These are phyloP conservation scores for Xylaria digitata DNA, from an alignment of 2,329 filamentous ascomycete genomes.

Conservation along the genomic window DNA sequence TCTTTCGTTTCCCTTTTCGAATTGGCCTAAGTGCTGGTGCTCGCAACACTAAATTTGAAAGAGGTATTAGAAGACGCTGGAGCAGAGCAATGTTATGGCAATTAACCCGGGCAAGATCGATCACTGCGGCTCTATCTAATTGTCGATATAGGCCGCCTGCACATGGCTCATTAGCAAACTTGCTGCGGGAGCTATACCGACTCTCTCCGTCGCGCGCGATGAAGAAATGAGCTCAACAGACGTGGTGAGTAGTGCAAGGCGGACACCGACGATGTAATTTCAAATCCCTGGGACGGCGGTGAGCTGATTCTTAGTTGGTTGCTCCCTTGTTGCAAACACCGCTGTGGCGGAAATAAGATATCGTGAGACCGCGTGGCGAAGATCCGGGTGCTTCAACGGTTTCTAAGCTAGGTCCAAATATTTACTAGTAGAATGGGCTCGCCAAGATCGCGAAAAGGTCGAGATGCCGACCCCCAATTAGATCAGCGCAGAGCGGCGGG, in stretches of 20 bases:
- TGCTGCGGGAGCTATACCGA: neutral
- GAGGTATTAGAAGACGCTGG: too few species aligned
- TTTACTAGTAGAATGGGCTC: neutral
- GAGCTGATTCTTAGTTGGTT: conserved; percentile 13
- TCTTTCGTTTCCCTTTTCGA: too few species aligned
- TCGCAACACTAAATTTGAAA: too few species aligned
- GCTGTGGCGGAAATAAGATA: conserved; percentile 2
- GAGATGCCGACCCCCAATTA: conserved; percentile 18
- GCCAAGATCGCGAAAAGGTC: neutral
- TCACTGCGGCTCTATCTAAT: too few species aligned
- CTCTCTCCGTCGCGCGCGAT: neutral
- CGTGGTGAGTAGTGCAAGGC: neutral
- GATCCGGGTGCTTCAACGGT: neutral
- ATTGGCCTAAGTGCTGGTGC: too few species aligned
- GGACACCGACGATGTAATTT: conserved; percentile 5
- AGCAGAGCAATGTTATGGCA: too few species aligned
- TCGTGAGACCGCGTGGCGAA: conserved; percentile 20
- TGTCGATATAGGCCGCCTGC: too few species aligned
- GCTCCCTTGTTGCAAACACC: conserved; percentile 13
- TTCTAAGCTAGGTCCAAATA: neutral
- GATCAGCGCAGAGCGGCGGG: conserved; percentile 24
- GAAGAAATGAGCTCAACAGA: neutral
- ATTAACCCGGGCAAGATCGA: too few species aligned
- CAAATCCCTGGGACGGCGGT: conserved; percentile 8
- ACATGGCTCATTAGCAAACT: too few species aligned